These are phyloP conservation scores for Inga leiocalycina DNA, from an alignment of 306 rosid species.

Conservation along the genomic window DNA sequence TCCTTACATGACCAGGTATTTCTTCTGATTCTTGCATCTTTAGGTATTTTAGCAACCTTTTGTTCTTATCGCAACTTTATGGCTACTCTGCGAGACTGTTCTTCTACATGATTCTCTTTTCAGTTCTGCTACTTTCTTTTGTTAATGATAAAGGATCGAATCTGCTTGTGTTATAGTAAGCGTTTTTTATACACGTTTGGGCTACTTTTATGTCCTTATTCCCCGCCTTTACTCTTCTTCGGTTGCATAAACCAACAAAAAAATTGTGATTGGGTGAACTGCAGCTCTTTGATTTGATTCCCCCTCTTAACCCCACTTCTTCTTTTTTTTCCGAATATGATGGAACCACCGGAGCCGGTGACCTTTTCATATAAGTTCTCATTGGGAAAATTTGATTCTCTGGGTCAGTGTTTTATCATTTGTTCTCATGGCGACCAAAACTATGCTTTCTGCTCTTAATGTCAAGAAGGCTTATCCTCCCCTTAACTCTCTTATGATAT, in stretches of 20 bases:
- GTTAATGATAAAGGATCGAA: background rate
- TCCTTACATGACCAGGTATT: background rate
- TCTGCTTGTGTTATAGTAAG: conserved; percentile 2
- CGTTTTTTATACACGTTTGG: conserved; percentile 12
- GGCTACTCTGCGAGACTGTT: background rate
- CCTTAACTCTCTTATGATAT: background rate
- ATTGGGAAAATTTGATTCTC: conserved; percentile 1
- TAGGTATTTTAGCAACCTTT: background rate
- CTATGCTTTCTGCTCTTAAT: conserved; percentile 8
- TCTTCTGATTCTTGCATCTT: conserved; percentile 5
- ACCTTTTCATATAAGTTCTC: background rate
- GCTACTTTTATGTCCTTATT: background rate
- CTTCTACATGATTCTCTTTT: conserved; percentile 25
- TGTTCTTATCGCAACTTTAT: background rate
- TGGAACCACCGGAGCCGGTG: background rate
- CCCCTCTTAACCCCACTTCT: conserved; percentile 11
- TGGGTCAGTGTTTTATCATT: conserved; percentile 20
- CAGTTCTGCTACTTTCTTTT: background rate
- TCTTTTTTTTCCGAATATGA: background rate
- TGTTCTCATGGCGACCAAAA: background rate
- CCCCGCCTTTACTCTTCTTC: background rate
- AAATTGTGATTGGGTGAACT: background rate
- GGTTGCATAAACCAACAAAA: background rate
- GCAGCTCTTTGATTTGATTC: conserved; percentile 27
- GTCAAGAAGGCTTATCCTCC: background rate